Percentiles rank a stretch among this genome's conserved stretches.
These are phyloP conservation scores for Thielaviopsis musarum DNA, from an alignment of 2,329 filamentous ascomycete species.

Conservation along the genomic window DNA sequence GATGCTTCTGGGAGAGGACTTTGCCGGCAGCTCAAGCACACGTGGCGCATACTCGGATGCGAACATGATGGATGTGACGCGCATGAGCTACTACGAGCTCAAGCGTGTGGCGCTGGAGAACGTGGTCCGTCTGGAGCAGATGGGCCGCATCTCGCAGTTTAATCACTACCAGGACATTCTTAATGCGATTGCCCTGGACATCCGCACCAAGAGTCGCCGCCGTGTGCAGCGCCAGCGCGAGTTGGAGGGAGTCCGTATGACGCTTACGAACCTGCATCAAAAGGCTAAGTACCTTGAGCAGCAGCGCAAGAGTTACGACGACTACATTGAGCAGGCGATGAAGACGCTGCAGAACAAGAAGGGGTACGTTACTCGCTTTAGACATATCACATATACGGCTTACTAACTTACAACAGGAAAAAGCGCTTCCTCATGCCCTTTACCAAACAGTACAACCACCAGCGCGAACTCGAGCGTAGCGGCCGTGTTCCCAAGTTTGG, in stretches of 20 bases:
- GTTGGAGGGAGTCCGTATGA: slow-evolving; percentile 65
- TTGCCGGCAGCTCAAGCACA: slow-evolving; percentile 38
- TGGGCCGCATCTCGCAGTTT: slow-evolving; percentile 71
- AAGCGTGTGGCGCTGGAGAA: slow-evolving; percentile 91
- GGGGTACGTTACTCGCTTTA: slow-evolving; percentile 36
- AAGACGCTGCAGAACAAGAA: slow-evolving; percentile 93
- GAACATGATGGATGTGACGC: slow-evolving; percentile 76
- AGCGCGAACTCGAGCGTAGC: slow-evolving; percentile 81
- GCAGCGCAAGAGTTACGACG: slow-evolving; percentile 93
- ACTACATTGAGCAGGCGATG: slow-evolving; percentile 99
- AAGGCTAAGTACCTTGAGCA: slow-evolving; percentile 88
- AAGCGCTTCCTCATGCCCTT: slow-evolving; percentile 91
- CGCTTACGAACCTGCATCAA: slow-evolving; percentile 57
- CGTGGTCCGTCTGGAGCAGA: slow-evolving; percentile 72
- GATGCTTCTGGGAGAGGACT: slow-evolving; percentile 64
- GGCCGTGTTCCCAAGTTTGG: slow-evolving; percentile 95
- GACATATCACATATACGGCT: slow-evolving; percentile 3
- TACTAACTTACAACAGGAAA: slow-evolving; percentile 36
- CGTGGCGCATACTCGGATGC: slow-evolving; percentile 79
- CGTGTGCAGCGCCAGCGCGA: slow-evolving; percentile 84
- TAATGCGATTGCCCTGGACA: slow-evolving; percentile 91
- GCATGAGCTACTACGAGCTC: slow-evolving; percentile 78
- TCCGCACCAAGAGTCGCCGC: slow-evolving; percentile 88
- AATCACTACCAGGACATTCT: slow-evolving; percentile 97
- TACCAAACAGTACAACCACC: slow-evolving; percentile 97